Evolutionary conservation across 2,329 filamentous ascomycete genomes (phyloP).

Genomic region (Scorias spongiosa): DNA sequence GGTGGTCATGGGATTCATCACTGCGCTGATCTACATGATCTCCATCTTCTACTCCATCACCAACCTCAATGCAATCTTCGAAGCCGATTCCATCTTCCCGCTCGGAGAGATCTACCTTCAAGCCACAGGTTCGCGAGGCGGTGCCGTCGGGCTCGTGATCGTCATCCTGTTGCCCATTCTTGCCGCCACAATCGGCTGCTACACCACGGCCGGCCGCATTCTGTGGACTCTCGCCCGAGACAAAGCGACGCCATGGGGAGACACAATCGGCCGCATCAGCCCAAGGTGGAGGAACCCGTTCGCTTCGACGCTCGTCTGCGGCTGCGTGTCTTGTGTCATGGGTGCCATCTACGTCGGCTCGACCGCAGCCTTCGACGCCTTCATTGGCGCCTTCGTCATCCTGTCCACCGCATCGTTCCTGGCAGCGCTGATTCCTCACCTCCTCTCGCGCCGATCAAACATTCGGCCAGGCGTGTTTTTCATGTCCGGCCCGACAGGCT

Average conservation of each 20-base stretch:
- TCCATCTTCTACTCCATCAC: slow-evolving; percentile 40
- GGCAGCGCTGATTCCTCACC: slow-evolving; percentile 42
- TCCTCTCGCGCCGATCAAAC: slow-evolving; percentile 23
- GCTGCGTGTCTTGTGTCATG: slow-evolving; percentile 37
- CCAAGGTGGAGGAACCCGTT: slow-evolving; percentile 35
- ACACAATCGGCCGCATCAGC: slow-evolving; percentile 34
- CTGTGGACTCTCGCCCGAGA: slow-evolving; percentile 47
- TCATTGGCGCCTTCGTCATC: slow-evolving; percentile 46
- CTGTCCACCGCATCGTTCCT: slow-evolving; percentile 43
- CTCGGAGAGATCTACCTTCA: slow-evolving; percentile 50
- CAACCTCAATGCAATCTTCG: slow-evolving; percentile 39
- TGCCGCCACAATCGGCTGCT: slow-evolving; percentile 39
- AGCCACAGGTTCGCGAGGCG: slow-evolving; percentile 25
- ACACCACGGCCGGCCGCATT: slow-evolving; percentile 46
- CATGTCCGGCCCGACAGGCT: neutral
- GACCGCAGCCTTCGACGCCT: slow-evolving; percentile 50
- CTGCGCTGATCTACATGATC: slow-evolving; percentile 31
- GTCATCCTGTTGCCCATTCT: slow-evolving; percentile 36
- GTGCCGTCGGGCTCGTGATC: slow-evolving; percentile 30
- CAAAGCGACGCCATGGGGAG: slow-evolving; percentile 38
- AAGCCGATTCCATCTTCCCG: slow-evolving; percentile 33
- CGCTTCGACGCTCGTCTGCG: slow-evolving; percentile 39
- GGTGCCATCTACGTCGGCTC: slow-evolving; percentile 52
- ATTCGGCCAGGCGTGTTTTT: slow-evolving; percentile 32
- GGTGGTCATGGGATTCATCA: slow-evolving; percentile 35